phyloP scores from a whole-genome alignment of 1,284 basidiomycete species.

The Gastroboletus turbinatus region DNA sequence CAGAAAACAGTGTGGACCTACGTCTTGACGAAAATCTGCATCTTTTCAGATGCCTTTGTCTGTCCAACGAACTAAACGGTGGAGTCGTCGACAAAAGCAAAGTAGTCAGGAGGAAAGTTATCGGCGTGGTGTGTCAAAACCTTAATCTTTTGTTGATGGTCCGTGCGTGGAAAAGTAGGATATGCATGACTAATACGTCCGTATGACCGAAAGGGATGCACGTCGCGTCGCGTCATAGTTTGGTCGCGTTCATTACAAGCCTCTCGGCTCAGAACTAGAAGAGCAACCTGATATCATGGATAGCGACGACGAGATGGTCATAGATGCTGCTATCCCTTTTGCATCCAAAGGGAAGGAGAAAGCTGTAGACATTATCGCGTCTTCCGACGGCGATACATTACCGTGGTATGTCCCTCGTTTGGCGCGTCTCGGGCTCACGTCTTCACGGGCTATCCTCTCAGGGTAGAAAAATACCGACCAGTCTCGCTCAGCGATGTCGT shows the following conservation, averaged over 20 bases:
- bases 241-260: not conserved
- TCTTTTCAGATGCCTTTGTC: conserved; percentile 69
- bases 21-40: conserved; percentile 98
- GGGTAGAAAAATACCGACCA: conserved; percentile 96
- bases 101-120: conserved; percentile 24
- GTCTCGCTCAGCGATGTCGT: conserved; percentile 89
- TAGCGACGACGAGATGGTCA: conserved; percentile 54
- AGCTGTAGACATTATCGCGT: conserved; percentile 43
- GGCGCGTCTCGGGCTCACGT: not conserved
- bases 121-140: conserved; percentile 25
- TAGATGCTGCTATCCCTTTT: conserved; percentile 35
- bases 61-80: conserved; percentile 82
- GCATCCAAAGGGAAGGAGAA: conserved; percentile 67
- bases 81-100: conserved; percentile 86
- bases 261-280: not conserved
- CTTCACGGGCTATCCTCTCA: conserved; percentile 32
- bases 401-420: conserved; percentile 58
- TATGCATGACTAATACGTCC: conserved; percentile 15
- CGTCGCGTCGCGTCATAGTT: conserved; percentile 27
- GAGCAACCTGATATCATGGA: conserved; percentile 41
- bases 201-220: conserved; percentile 3
- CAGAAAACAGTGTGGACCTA: conserved; percentile 38
- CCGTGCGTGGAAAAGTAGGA: conserved; percentile 37
- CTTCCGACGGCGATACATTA: conserved; percentile 58
- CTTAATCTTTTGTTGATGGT: conserved; percentile 42